phyloP scores from a whole-genome alignment of 179 eudicot genomes.

The Corrigiola litoralis region DNA sequence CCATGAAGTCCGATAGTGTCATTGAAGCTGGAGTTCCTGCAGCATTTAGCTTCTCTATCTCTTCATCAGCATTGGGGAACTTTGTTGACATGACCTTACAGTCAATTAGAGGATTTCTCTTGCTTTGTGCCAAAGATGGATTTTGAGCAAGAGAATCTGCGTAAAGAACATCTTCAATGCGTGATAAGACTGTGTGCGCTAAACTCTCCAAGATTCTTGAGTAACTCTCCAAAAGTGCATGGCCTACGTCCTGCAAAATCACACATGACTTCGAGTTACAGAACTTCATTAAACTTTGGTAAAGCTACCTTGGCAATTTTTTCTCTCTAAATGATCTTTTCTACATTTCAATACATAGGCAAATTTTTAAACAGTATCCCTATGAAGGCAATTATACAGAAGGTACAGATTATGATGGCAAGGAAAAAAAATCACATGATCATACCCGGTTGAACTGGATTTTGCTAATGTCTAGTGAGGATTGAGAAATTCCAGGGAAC shows the following conservation, averaged over 20 bases:
- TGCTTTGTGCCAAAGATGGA: conserved; percentile 31
- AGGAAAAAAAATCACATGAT: not conserved
- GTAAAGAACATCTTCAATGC: conserved; percentile 76
- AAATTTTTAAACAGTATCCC: not conserved
- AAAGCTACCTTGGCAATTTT: no score
- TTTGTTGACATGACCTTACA: conserved; percentile 23
- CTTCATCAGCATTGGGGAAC: conserved; percentile 49
- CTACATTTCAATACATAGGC: no score
- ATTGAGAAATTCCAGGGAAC: conserved; percentile 71
- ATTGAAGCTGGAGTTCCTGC: conserved; percentile 44
- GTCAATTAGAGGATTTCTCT: conserved; percentile 26
- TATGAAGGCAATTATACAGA: not conserved
- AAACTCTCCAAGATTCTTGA: conserved; percentile 79
- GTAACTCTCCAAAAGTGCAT: conserved; percentile 81
- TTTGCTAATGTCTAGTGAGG: conserved; percentile 69
- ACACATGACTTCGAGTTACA: not conserved
- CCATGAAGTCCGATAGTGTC: conserved; percentile 73
- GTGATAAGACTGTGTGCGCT: conserved; percentile 73
- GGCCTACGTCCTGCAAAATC: conserved; percentile 69
- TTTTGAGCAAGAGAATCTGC: conserved; percentile 57
- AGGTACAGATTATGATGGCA: not conserved
- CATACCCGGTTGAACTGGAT: conserved; percentile 70
- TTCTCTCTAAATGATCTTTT: no score
- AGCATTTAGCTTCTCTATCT: conserved; percentile 44
- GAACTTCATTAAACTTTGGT: no score